Conservation (phyloP, 2,329 filamentous ascomycete species). For the Colletotrichum incanum region DNA sequence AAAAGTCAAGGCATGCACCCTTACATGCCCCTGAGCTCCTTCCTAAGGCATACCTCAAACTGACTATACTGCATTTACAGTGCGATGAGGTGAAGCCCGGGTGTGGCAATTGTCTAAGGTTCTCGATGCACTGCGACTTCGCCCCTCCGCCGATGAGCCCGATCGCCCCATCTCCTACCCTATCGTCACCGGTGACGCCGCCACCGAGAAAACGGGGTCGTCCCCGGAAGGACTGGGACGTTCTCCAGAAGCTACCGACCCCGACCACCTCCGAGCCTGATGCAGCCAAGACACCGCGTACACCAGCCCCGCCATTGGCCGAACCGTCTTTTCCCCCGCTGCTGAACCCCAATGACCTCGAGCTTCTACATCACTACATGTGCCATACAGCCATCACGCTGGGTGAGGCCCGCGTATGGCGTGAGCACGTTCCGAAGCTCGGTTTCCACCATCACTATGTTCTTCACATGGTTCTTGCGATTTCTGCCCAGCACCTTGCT, state of each 20-base stretch:
- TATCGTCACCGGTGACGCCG: constrained; percentile 13
- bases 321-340: constrained; percentile 5
- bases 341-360: constrained; percentile 46
- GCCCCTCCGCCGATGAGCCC: constrained; percentile 8
- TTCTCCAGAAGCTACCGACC: constrained; percentile 17
- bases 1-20: constrained; percentile 41
- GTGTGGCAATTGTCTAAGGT: constrained; percentile 42
- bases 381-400: constrained; percentile 43
- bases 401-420: constrained; percentile 44
- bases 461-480: constrained; percentile 47
- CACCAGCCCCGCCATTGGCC: neutral
- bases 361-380: constrained; percentile 48
- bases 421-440: constrained; percentile 44
- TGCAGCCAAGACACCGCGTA: constrained; percentile 14
- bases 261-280: constrained; percentile 15
- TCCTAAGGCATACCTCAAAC: neutral
- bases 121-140: constrained; percentile 44
- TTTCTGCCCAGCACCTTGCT: constrained; percentile 47
- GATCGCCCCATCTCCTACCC: constrained; percentile 19
- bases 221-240: constrained; percentile 42
- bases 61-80: constrained; percentile 14
- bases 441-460: constrained; percentile 47
- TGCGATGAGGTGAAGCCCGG: constrained; percentile 45
- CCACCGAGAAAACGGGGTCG: constrained; percentile 39
- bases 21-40: neutral